phyloP scores from a whole-genome alignment of 208 protist genomes.

The Leishmania aethiopica region DNA sequence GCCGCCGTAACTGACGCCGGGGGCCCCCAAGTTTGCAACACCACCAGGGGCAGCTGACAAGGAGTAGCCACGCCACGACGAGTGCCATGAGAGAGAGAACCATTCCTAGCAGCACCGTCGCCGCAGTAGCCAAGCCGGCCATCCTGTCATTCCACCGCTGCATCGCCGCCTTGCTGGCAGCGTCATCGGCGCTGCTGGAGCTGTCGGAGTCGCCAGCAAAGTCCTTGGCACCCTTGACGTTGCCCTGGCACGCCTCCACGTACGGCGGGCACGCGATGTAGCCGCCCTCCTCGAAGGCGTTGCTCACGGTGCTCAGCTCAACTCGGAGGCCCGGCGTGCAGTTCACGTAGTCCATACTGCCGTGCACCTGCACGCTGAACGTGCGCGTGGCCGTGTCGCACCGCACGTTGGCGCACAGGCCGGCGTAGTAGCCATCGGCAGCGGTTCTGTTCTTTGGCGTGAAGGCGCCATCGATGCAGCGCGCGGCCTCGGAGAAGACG shows the following conservation, averaged over 20 bases:
- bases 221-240: background rate
- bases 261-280: slow-evolving; percentile 4
- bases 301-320: background rate
- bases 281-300: background rate
- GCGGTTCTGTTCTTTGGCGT: background rate
- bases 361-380: slow-evolving; percentile 4
- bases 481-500: background rate
- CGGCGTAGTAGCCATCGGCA: background rate
- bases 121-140: background rate
- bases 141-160: background rate
- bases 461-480: slow-evolving; percentile 4
- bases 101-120: background rate
- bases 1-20: no score
- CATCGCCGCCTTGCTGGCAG: background rate
- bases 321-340: background rate
- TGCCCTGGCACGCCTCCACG: slow-evolving; percentile 4
- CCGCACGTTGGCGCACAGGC: slow-evolving; percentile 7
- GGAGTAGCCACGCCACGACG: background rate
- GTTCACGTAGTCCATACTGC: background rate
- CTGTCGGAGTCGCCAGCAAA: no score
- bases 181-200: background rate
- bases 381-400: background rate
- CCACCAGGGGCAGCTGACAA: background rate
- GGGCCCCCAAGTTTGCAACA: background rate
- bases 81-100: no score